Conservation (phyloP, 2,329 filamentous ascomycete species). For the Fusarium irregulare region DNA sequence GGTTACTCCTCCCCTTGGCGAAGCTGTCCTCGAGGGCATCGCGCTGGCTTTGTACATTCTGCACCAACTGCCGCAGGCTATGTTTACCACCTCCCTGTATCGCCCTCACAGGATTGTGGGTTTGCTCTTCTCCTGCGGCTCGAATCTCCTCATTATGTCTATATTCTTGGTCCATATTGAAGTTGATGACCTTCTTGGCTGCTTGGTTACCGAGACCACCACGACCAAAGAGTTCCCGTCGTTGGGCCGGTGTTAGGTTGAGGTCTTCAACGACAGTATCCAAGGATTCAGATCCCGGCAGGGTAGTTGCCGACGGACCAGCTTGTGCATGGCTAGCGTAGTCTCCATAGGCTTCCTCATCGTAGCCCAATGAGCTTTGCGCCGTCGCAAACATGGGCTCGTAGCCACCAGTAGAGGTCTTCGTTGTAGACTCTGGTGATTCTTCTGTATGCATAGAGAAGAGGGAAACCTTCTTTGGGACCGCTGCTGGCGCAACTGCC, state of each 20-base stretch:
- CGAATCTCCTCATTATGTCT: slow-evolving; percentile 82
- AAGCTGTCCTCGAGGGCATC: slow-evolving; percentile 94
- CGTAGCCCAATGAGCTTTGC: slow-evolving; percentile 33
- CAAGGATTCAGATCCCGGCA: slow-evolving; percentile 65
- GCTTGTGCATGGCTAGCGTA: slow-evolving; percentile 49
- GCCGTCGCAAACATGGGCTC: slow-evolving; percentile 62
- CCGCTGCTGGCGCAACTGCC: slow-evolving; percentile 33
- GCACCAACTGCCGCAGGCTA: slow-evolving; percentile 87
- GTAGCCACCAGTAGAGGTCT: slow-evolving; percentile 54
- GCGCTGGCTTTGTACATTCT: slow-evolving; percentile 81
- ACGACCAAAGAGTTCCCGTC: slow-evolving; percentile 88
- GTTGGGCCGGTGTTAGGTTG: slow-evolving; percentile 79
- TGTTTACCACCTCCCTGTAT: slow-evolving; percentile 83
- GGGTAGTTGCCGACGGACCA: slow-evolving; percentile 47
- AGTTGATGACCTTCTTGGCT: slow-evolving; percentile 77
- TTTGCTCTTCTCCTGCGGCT: slow-evolving; percentile 74
- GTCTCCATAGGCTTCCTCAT: slow-evolving; percentile 46
- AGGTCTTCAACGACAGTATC: slow-evolving; percentile 79
- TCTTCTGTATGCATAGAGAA: slow-evolving; percentile 71
- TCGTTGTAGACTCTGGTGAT: slow-evolving; percentile 39
- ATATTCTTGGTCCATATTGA: slow-evolving; percentile 92
- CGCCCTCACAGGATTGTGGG: slow-evolving; percentile 87
- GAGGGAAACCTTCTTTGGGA: slow-evolving; percentile 69
- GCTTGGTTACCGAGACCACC: slow-evolving; percentile 53
- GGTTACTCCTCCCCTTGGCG: slow-evolving; percentile 80